A percentile compares a stretch with the other conserved stretches of the same genome.
phyloP scores from a whole-genome alignment of 345 rosid genomes.

The Aquilaria malaccensis region DNA sequence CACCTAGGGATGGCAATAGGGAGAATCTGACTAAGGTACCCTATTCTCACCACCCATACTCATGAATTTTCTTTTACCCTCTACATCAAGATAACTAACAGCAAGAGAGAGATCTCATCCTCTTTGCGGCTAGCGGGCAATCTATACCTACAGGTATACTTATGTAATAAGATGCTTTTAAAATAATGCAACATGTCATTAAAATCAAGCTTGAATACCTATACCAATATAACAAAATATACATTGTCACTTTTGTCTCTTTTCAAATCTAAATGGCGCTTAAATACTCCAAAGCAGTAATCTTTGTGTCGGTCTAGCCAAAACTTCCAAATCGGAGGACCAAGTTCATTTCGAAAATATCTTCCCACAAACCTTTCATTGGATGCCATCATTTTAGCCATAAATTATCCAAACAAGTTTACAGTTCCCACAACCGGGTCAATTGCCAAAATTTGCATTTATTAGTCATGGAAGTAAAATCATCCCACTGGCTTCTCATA shows the following conservation, averaged over 20 bases:
- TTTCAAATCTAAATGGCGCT: conserved; percentile 33
- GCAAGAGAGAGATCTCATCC: too few relatives aligned
- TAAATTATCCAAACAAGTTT: background rate
- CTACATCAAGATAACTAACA: too few relatives aligned
- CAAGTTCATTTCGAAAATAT: conserved; percentile 37
- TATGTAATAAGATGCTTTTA: too few relatives aligned
- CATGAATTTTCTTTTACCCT: too few relatives aligned
- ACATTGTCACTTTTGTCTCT: conserved; percentile 25
- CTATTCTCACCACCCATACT: too few relatives aligned
- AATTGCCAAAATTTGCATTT: conserved; percentile 26
- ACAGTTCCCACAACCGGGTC: conserved; percentile 8
- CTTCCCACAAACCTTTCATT: conserved; percentile 47
- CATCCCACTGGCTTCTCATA: conserved; percentile 9
- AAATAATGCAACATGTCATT: too few relatives aligned
- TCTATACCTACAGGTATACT: too few relatives aligned
- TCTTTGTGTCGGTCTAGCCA: conserved; percentile 55
- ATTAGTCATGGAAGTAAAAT: conserved; percentile 20
- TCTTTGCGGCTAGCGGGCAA: too few relatives aligned
- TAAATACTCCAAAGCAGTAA: conserved; percentile 66
- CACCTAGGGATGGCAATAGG: too few relatives aligned
- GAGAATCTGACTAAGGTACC: too few relatives aligned
- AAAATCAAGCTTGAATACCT: too few relatives aligned
- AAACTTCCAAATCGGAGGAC: conserved; percentile 67
- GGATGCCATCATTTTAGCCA: conserved; percentile 44
- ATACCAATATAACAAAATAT: too few relatives aligned